These are phyloP conservation scores for Physcomitrellopsis africana DNA, from an alignment of 225 moss, liverwort and hornwort genomes.

Conservation along the genomic window DNA sequence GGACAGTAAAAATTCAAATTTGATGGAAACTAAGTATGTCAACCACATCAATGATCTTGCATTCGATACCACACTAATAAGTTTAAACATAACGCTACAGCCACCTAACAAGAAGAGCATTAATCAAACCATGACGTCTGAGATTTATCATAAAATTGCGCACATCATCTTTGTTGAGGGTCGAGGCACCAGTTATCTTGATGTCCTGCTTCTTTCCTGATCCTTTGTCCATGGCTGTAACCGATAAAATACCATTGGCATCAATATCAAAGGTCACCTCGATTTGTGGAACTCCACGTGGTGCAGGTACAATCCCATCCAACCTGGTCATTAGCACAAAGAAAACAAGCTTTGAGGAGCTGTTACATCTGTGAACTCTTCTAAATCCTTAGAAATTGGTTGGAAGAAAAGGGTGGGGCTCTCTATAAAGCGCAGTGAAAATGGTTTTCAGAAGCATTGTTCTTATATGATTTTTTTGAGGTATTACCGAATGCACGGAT, in stretches of 20 bases:
- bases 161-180: constrained; percentile 69
- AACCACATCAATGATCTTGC: not conserved
- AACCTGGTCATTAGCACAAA: constrained; percentile 37
- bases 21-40: not conserved
- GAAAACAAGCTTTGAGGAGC: constrained; percentile 7
- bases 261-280: constrained; percentile 82
- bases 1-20: not conserved
- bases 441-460: no score
- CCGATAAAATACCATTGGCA: constrained; percentile 76
- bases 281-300: constrained; percentile 79
- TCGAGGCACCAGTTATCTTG: constrained; percentile 72
- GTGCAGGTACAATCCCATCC: constrained; percentile 77
- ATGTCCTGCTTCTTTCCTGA: constrained; percentile 87
- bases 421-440: no score
- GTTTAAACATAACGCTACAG: not conserved
- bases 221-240: constrained; percentile 73
- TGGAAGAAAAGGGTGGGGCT: not conserved
- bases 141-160: constrained; percentile 3
- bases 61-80: not conserved
- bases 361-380: not conserved
- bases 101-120: constrained; percentile 8
- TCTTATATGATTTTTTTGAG: no score
- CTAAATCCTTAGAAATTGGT: not conserved
- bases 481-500: no score
- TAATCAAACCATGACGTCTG: not conserved